Base-by-base conservation (phyloP, 495 filamentous ascomycete genomes). In the Amphirosellinia nigrospora region DNA sequence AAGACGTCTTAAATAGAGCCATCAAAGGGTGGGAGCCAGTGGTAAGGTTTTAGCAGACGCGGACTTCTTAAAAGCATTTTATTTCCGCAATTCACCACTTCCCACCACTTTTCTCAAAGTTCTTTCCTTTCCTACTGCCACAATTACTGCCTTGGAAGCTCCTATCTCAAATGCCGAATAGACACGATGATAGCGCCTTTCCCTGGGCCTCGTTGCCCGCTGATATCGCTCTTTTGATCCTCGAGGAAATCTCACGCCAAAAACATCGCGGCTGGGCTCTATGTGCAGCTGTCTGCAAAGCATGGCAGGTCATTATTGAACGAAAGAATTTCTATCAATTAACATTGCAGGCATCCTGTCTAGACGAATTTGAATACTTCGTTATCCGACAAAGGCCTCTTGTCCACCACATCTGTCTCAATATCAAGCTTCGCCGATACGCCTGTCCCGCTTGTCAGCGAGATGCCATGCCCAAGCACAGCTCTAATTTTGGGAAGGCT, bases 391-490 rank as follows among this genome's bases (percentile, higher is more conserved):
- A 67, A 60, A 68, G 72, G 61, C 48, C 65, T 34, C 72, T 74
- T 56, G 45, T 76, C 52, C 66, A 65, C 3, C 60, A 71, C 48
- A 71, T 76, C 68, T 70, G 50, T 30, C 68, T 74, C 15, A 66
- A 72, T 36, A 61, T 76, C 55, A 68, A 72, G 66, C 68, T 76
- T 23, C 59, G 41, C 50, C 30, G 41, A 64, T 74, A 75, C 69
- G 65, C 73, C 8, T 77, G 71, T 64, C 43, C 13, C 36, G 13
- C 19, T 64, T 77, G 73, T 68, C 39, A 48, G 45, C 45, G 45
- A 53, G 30, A 68, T 39, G 48, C 26, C 19, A 19, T 38, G 43
- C 66, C 64, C 28, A 30, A 30, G n/a, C 7, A 56, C 36, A 73
- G 38, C 52, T 46, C 65, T 39, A 72, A 64, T 41, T 56, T 72